These are phyloP conservation scores for Lentinula sp. DNA, from an alignment of 768 basidiomycete species.

Conservation along the genomic window DNA sequence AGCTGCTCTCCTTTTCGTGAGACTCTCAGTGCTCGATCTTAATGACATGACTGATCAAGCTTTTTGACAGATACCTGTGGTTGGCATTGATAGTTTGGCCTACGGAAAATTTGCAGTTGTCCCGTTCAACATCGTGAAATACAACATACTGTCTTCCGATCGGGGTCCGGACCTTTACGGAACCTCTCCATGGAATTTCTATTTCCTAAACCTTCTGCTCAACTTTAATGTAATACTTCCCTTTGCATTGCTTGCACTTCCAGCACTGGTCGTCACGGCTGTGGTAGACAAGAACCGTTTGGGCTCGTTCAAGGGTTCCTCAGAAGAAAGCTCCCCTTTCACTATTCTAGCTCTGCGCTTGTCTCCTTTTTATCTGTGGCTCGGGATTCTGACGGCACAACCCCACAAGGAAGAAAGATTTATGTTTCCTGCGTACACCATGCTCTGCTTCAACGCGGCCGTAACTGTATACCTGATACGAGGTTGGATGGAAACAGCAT, in stretches of 20 bases:
- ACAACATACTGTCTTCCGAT: constrained; percentile 81
- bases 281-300: constrained; percentile 72
- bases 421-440: constrained; percentile 90
- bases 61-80: constrained; percentile 66
- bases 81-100: constrained; percentile 77
- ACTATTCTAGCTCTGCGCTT: constrained; percentile 71
- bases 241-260: constrained; percentile 77
- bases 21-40: neutral
- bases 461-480: constrained; percentile 80
- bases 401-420: constrained; percentile 99
- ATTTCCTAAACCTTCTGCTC: constrained; percentile 81
- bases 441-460: constrained; percentile 92
- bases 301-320: constrained; percentile 41
- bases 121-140: constrained; percentile 89
- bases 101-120: constrained; percentile 78
- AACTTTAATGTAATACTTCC: constrained; percentile 90
- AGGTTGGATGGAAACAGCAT: constrained; percentile 80
- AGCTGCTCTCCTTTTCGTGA: constrained; percentile 63
- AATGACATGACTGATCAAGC: neutral
- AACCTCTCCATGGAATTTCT: constrained; percentile 82
- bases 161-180: constrained; percentile 94
- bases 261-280: constrained; percentile 71
- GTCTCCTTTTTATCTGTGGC: constrained; percentile 92
- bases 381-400: constrained; percentile 71
- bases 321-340: constrained; percentile 73